phyloP scores from a whole-genome alignment of 345 rosid genomes.

The Lepidium aucheri region DNA sequence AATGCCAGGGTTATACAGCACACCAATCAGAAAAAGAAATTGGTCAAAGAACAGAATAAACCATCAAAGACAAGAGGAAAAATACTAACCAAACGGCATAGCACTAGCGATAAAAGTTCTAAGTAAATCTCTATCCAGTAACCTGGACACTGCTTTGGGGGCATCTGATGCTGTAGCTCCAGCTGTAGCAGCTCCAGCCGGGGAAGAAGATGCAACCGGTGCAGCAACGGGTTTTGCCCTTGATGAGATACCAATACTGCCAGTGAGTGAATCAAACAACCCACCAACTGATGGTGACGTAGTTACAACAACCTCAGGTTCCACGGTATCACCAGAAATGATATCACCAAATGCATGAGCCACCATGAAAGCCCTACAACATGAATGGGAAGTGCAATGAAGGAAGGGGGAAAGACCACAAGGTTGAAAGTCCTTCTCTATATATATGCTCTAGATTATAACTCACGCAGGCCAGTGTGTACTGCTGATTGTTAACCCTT shows the following conservation, averaged over 20 bases:
- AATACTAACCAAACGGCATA: constrained; percentile 87
- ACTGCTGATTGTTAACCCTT: neutral
- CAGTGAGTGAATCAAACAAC: constrained; percentile 89
- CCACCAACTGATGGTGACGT: constrained; percentile 82
- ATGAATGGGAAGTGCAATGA: neutral
- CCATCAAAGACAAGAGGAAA: constrained; percentile 25
- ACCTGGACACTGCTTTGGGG: constrained; percentile 69
- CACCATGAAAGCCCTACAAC: constrained; percentile 76
- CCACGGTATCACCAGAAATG: constrained; percentile 64
- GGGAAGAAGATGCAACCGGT: constrained; percentile 58
- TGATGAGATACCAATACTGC: constrained; percentile 87
- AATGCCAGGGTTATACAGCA: constrained; percentile 6
- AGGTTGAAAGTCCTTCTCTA: neutral
- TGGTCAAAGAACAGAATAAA: constrained; percentile 18
- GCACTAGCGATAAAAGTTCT: constrained; percentile 64
- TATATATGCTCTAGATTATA: neutral
- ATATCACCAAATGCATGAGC: constrained; percentile 80
- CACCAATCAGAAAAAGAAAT: neutral
- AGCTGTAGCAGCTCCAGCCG: constrained; percentile 37
- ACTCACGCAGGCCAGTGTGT: neutral
- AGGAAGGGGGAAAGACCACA: neutral
- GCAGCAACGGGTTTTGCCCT: constrained; percentile 79
- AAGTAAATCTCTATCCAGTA: constrained; percentile 69
- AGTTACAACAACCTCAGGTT: constrained; percentile 78
- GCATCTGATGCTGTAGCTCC: constrained; percentile 59